Conservation (phyloP, 2,329 filamentous ascomycete genomes). For the Metarhizium album region DNA sequence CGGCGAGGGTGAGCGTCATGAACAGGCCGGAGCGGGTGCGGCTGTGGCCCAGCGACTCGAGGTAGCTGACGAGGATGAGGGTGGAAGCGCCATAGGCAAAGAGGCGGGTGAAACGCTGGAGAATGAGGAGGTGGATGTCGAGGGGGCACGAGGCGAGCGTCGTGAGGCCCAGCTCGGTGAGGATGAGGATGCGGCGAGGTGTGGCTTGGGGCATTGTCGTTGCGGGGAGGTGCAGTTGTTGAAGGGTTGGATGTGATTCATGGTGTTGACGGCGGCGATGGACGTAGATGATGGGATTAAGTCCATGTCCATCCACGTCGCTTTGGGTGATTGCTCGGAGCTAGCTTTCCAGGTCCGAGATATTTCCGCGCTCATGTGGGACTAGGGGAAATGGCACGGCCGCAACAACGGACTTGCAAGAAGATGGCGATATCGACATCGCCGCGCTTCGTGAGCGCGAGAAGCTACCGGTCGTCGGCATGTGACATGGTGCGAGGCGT, state of each 20-base stretch:
- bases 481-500: no score
- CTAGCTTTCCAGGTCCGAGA: background rate
- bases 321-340: no score
- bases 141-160: conserved; percentile 13
- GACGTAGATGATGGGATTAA: no score
- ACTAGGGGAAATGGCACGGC: no score
- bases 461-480: no score
- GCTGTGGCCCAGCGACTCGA: conserved; percentile 38
- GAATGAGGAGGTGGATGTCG: conserved; percentile 47
- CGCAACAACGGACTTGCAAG: no score
- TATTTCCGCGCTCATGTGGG: background rate
- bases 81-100: conserved; percentile 52
- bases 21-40: conserved; percentile 47
- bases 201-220: background rate
- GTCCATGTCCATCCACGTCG: no score
- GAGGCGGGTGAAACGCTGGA: conserved; percentile 49
- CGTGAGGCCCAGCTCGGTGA: conserved; percentile 17
- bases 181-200: conserved; percentile 1
- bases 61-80: conserved; percentile 45
- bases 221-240: background rate
- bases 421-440: no score
- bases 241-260: no score
- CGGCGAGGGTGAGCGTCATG: conserved; percentile 53
- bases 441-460: no score
- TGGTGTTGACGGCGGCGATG: no score